phyloP scores from a whole-genome alignment of 2,329 filamentous ascomycete genomes.

The Aquanectria penicillioides region DNA sequence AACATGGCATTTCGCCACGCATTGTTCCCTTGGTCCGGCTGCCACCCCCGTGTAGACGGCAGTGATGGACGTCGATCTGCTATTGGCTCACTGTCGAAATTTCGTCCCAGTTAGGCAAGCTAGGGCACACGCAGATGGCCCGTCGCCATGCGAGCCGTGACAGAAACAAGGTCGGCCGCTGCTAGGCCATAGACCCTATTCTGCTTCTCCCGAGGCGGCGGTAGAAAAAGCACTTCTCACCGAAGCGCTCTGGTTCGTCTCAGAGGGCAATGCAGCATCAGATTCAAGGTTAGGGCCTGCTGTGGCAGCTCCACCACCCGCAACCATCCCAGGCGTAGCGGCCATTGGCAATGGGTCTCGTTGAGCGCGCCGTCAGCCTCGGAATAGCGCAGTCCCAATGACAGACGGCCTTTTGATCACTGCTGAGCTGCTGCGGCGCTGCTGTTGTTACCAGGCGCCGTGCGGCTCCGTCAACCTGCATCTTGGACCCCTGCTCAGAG shows the following conservation, averaged over 20 bases:
- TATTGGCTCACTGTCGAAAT: slow-evolving; percentile 10
- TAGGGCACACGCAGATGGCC: not conserved
- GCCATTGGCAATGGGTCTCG: slow-evolving; percentile 21
- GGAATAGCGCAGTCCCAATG: slow-evolving; percentile 20
- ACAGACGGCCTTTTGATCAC: not conserved
- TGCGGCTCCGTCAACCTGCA: slow-evolving; percentile 13
- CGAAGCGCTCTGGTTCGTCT: not conserved
- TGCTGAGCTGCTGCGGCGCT: slow-evolving; percentile 14
- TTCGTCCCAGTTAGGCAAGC: slow-evolving; percentile 20
- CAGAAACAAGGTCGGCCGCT: too few relatives aligned
- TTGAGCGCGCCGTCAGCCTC: slow-evolving; percentile 40
- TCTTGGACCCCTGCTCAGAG: not conserved
- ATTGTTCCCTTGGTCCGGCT: not conserved
- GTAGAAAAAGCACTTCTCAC: not conserved
- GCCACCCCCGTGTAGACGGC: too few relatives aligned
- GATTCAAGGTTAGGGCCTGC: slow-evolving; percentile 20
- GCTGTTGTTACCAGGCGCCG: slow-evolving; percentile 7
- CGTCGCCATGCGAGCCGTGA: not conserved
- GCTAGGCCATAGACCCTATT: not conserved
- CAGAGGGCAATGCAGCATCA: slow-evolving; percentile 9
- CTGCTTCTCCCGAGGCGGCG: not conserved
- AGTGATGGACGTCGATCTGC: not conserved
- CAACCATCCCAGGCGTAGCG: slow-evolving; percentile 24
- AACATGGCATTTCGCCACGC: not conserved
- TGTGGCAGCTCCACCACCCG: slow-evolving; percentile 13